A percentile compares a stretch with the other conserved stretches of the same genome.
Evolutionary conservation across 805 yeast genomes (phyloP).

Genomic region (Citeromyces matritensis): DNA sequence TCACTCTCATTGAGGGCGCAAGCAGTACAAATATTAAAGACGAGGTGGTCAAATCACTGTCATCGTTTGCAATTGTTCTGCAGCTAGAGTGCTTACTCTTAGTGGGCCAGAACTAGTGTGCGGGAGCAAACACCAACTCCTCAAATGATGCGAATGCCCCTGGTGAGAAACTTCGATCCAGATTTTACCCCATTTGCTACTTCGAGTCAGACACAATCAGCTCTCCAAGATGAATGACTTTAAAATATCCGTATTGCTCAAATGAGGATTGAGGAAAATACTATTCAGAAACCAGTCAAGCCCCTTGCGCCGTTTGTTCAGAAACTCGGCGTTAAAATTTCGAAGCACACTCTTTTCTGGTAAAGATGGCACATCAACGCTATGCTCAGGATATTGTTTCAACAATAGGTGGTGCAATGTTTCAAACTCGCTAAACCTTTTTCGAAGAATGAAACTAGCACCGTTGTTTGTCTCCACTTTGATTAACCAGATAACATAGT

Average conservation of each 20-base stretch:
- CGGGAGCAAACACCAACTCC: too few relatives aligned
- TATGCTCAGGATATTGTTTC: constrained; percentile 17
- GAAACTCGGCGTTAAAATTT: constrained; percentile 26
- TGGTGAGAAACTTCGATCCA: too few relatives aligned
- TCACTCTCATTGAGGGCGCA: too few relatives aligned
- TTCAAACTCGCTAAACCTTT: constrained; percentile 54
- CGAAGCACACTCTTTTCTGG: constrained; percentile 36
- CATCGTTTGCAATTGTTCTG: too few relatives aligned
- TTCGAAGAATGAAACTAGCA: constrained; percentile 29
- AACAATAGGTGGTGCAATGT: constrained; percentile 23
- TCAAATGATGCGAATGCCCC: too few relatives aligned
- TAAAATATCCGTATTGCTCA: constrained; percentile 20
- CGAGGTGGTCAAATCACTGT: too few relatives aligned
- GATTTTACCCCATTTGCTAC: constrained; percentile 1
- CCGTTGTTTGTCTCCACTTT: constrained; percentile 10
- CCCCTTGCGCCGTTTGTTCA: constrained; percentile 38
- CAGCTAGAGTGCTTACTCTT: too few relatives aligned
- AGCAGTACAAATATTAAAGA: too few relatives aligned
- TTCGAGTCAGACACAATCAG: not conserved
- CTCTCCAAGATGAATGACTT: constrained; percentile 19
- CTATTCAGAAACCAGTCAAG: constrained; percentile 45
- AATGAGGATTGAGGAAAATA: constrained; percentile 33
- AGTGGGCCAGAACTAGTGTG: too few relatives aligned
- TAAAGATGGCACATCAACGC: constrained; percentile 24
- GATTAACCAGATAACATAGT: constrained; percentile 10